Evolutionary conservation across 2,329 filamentous ascomycete species (phyloP).

Genomic region (Dothistroma septosporum): DNA sequence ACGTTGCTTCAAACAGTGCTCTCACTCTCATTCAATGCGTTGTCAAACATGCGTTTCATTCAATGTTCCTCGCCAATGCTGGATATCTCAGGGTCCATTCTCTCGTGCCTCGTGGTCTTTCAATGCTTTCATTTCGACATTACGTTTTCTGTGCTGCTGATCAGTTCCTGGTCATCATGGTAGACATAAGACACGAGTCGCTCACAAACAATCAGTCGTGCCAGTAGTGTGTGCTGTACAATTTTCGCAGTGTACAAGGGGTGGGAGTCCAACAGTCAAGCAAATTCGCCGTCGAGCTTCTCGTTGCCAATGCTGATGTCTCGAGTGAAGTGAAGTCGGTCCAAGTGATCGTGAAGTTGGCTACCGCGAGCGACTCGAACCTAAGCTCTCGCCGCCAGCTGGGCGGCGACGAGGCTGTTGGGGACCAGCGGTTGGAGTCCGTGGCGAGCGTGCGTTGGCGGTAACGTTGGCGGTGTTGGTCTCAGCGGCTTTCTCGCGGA

Average conservation of each 20-base stretch:
- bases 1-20: neutral
- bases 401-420: slow-evolving; percentile 4
- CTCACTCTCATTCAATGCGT: neutral
- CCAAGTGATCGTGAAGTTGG: neutral
- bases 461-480: slow-evolving; percentile 1
- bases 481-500: slow-evolving; percentile 33
- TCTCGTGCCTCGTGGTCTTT: neutral
- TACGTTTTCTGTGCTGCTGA: neutral
- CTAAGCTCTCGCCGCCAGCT: slow-evolving; percentile 3
- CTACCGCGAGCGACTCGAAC: slow-evolving; percentile 6
- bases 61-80: neutral
- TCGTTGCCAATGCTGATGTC: neutral
- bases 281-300: neutral
- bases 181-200: neutral
- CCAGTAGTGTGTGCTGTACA: neutral
- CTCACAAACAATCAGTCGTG: neutral
- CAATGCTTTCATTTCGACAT: neutral
- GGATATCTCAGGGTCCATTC: neutral
- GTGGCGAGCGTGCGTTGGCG: slow-evolving; percentile 1
- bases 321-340: neutral
- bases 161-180: neutral
- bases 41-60: neutral
- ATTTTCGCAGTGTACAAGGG: slow-evolving; percentile 1
- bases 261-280: neutral
- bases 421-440: slow-evolving; percentile 9